Base-by-base conservation (phyloP, 768 basidiomycete genomes). In the Boletales sp. region DNA sequence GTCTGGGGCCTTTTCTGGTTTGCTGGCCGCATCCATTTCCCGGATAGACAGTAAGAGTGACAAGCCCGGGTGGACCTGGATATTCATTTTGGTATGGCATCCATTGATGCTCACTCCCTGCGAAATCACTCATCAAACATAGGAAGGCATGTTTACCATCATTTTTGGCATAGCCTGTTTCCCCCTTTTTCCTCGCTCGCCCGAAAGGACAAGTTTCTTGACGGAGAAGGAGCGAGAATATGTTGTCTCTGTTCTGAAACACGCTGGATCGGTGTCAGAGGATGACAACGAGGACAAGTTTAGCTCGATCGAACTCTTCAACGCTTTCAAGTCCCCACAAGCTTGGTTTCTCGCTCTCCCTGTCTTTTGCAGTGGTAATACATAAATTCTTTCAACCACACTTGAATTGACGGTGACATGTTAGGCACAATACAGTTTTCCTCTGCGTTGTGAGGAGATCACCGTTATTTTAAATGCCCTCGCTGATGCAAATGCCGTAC, bases 121-220 rank as follows among this genome's bases (percentile, higher is more conserved):
- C 17, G 30, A 8, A 30, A 41, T 55, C 15, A 58, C 41, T 7
- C 13, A 4, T 28, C 28, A 8, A 31, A 31, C 36, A 21, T 4
- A 72, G 65, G 80, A 87, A 66, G 87, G 87, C 1, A 65, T 79
- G 4, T 81, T 88, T 65, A 86, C 86, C 0, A 66, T 80, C 46
- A 36, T 77, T 3, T 79, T 84, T 51, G 87, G 85, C 8, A 19
- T 78, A 3, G 18, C 63, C 2, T 71, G 78, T 0, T 83, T 74
- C 68, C 69, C 74, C 55, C 48, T 84, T 38, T 67, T 82, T 41
- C 77, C 82, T 8, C 57, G 63, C 35, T 70, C 74, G 0, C 75
- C 80, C 4, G 58, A 53, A 7, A 65, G 68, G 15, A 74, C 80
- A 4, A 67, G 67, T 34, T 84, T 86, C 72, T 69, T 88, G 21